Evolutionary conservation across 164 flowering plant genomes (phyloP).

Genomic region (Tetracentron sinense): DNA sequence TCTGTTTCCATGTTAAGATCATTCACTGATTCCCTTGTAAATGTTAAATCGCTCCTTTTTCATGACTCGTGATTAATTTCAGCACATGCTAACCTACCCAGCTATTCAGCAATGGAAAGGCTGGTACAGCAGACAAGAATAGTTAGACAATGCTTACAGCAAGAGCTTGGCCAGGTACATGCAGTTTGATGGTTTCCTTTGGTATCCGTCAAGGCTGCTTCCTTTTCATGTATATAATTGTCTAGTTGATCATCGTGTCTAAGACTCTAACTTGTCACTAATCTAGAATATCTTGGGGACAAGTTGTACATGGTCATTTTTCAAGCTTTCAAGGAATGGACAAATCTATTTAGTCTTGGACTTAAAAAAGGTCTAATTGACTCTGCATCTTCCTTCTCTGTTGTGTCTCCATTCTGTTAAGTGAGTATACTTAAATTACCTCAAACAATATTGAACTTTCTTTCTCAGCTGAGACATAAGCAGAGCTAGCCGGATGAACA

Average conservation of each 20-base stretch:
- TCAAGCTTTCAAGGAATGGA: no score
- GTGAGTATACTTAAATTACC: no score
- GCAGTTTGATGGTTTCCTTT: constrained; percentile 10
- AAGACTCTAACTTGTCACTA: background rate
- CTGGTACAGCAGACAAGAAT: constrained; percentile 77
- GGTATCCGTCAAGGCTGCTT: background rate
- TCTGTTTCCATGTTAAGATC: background rate
- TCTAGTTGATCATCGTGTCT: background rate
- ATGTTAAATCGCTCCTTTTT: background rate
- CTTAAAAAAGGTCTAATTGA: no score
- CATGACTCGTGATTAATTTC: constrained; percentile 23
- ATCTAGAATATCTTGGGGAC: no score
- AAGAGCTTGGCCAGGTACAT: constrained; percentile 72
- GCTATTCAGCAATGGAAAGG: constrained; percentile 80
- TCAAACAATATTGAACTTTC: no score
- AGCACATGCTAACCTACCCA: constrained; percentile 73
- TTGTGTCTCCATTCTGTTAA: no score
- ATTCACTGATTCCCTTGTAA: background rate
- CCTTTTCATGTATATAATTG: background rate
- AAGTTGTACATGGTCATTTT: no score
- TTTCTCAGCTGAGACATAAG: no score
- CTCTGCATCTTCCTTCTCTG: no score
- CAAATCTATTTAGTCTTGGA: no score
- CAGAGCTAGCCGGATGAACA: no score
- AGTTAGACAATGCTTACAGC: constrained; percentile 65